phyloP scores from a whole-genome alignment of 495 filamentous ascomycete species.

The Trichocladium antarcticum region DNA sequence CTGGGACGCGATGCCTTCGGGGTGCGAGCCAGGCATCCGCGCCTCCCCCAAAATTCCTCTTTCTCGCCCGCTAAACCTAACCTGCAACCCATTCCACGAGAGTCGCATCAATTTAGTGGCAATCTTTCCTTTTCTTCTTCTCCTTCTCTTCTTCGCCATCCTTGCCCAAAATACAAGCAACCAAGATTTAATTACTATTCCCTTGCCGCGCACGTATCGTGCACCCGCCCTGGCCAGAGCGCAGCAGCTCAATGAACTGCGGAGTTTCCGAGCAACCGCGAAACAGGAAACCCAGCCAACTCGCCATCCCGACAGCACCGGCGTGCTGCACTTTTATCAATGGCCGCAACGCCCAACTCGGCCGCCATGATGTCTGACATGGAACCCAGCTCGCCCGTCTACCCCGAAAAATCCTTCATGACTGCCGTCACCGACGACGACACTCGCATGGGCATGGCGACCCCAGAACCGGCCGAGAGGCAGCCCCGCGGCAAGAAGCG shows the following conservation, averaged over 20 bases:
- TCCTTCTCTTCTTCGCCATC: background rate
- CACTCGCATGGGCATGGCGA: slow-evolving; percentile 23
- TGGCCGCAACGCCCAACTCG: slow-evolving; percentile 28
- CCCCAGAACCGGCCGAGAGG: slow-evolving; percentile 25
- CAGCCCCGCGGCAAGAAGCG: slow-evolving; percentile 27
- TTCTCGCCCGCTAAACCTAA: slow-evolving; percentile 2
- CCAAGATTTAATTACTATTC: background rate
- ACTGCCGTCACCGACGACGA: slow-evolving; percentile 25
- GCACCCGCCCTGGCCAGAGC: background rate
- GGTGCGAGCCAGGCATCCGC: slow-evolving; percentile 17
- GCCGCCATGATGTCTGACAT: slow-evolving; percentile 22
- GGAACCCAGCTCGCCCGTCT: slow-evolving; percentile 26
- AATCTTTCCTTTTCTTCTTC: background rate
- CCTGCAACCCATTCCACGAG: background rate
- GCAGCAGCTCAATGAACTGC: background rate
- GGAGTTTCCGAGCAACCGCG: background rate
- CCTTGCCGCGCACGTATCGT: background rate
- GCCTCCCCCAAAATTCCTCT: slow-evolving; percentile 9
- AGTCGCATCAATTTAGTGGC: background rate
- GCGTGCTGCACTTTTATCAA: slow-evolving; percentile 9
- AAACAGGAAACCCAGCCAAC: background rate
- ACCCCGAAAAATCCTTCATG: slow-evolving; percentile 27
- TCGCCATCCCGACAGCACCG: background rate
- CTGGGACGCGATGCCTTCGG: slow-evolving; percentile 22
- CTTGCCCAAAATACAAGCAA: too few relatives aligned